Conservation (phyloP, 2,329 filamentous ascomycete species). For the Neospermospora avenae region DNA sequence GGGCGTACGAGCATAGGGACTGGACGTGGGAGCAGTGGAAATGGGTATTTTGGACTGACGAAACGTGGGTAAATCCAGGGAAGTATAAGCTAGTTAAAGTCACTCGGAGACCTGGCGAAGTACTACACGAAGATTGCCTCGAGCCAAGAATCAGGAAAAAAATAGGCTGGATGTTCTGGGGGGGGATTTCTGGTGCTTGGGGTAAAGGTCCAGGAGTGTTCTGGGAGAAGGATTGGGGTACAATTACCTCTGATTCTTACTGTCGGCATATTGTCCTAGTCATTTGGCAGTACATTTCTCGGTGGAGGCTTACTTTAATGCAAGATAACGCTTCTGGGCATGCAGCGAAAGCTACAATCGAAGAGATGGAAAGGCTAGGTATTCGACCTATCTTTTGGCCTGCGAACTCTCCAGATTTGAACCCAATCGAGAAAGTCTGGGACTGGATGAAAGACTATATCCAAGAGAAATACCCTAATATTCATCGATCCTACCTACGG, state of each 20-base stretch:
- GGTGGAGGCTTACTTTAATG: background rate
- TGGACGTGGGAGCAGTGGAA: slow-evolving; percentile 11
- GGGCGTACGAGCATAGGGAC: background rate
- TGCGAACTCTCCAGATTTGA: slow-evolving; percentile 5
- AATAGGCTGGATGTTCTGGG: slow-evolving; percentile 12
- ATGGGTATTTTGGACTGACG: slow-evolving; percentile 9
- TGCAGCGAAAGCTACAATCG: background rate
- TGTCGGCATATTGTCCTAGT: background rate
- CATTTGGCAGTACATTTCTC: background rate
- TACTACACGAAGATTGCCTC: background rate
- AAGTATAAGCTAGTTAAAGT: slow-evolving; percentile 8
- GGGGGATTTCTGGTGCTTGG: slow-evolving; percentile 2
- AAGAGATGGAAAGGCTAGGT: background rate
- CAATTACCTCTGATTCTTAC: background rate
- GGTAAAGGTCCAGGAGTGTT: slow-evolving; percentile 6
- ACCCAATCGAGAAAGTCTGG: slow-evolving; percentile 5
- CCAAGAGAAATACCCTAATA: background rate
- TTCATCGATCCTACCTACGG: background rate
- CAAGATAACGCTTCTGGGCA: background rate
- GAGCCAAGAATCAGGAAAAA: background rate
- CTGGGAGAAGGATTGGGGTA: slow-evolving; percentile 28
- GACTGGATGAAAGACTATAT: slow-evolving; percentile 5
- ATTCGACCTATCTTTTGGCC: slow-evolving; percentile 1
- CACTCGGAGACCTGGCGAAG: background rate
- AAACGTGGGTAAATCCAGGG: slow-evolving; percentile 14